A percentile compares a stretch with the other conserved stretches of the same genome.
These are phyloP conservation scores for Herpetomonas muscarum DNA, from an alignment of 208 protist genomes.

Conservation along the genomic window DNA sequence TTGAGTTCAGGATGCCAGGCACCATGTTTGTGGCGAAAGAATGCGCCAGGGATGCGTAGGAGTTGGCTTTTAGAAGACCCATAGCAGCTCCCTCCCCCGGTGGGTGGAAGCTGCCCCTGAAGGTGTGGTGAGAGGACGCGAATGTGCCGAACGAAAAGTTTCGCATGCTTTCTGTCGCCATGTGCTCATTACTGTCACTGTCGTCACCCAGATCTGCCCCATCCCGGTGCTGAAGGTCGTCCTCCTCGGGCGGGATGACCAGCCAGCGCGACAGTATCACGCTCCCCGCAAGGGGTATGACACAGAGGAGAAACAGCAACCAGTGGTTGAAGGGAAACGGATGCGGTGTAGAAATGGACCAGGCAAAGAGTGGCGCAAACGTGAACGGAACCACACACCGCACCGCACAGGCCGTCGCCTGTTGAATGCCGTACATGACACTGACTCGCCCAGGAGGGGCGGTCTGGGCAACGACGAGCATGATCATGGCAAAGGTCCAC, in stretches of 20 bases:
- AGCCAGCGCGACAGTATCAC: conserved; percentile 12
- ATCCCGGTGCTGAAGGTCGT: background rate
- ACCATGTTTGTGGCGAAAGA: conserved; percentile 40
- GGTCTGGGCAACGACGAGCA: conserved; percentile 55
- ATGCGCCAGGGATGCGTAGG: conserved; percentile 38
- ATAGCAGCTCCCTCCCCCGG: conserved; percentile 11
- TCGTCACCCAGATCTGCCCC: background rate
- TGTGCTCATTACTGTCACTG: background rate
- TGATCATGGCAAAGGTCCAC: conserved; percentile 60
- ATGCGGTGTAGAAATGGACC: conserved; percentile 44
- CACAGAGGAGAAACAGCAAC: conserved; percentile 53
- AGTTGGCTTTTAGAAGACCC: conserved; percentile 30
- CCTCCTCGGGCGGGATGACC: conserved; percentile 9
- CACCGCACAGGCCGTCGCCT: conserved; percentile 60
- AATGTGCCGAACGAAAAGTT: background rate
- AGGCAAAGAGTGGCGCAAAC: conserved; percentile 72
- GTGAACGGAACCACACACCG: conserved; percentile 55
- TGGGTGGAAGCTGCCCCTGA: conserved; percentile 3
- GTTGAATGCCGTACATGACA: conserved; percentile 75
- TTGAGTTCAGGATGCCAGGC: conserved; percentile 23
- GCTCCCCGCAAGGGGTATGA: conserved; percentile 38
- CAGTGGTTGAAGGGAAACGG: conserved; percentile 72
- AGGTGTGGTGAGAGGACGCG: conserved; percentile 3
- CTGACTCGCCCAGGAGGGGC: conserved; percentile 51
- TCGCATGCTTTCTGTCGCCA: background rate